phyloP scores from a whole-genome alignment of 2,329 filamentous ascomycete species.

The Penicillium sp. region DNA sequence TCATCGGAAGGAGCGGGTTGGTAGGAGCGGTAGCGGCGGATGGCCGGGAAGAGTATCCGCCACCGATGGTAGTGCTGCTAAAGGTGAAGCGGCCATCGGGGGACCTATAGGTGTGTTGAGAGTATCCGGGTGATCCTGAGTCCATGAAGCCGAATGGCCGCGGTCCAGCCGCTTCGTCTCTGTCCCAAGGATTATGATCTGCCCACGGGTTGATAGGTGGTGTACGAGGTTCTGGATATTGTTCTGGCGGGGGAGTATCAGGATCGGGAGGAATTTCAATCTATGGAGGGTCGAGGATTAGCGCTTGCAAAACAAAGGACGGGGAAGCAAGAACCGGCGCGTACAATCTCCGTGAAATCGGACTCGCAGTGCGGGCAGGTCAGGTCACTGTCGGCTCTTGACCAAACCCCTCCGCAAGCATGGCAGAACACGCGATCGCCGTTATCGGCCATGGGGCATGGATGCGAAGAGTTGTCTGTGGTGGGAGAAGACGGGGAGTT shows the following conservation, averaged over 20 bases:
- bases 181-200: constrained; percentile 49
- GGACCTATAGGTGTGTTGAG: constrained; percentile 44
- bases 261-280: constrained; percentile 32
- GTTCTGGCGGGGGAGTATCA: constrained; percentile 27
- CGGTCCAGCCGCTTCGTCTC: constrained; percentile 47
- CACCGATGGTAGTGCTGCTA: constrained; percentile 33
- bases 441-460: constrained; percentile 33
- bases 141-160: constrained; percentile 2
- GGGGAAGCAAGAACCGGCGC: constrained; percentile 32
- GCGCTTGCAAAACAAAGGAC: background rate
- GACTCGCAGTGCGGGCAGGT: constrained; percentile 73
- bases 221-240: constrained; percentile 16
- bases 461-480: background rate
- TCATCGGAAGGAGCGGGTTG: constrained; percentile 28
- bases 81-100: constrained; percentile 47
- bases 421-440: constrained; percentile 82
- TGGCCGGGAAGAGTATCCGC: constrained; percentile 18
- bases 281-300: constrained; percentile 18
- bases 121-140: constrained; percentile 26
- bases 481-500: constrained; percentile 1
- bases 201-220: constrained; percentile 34
- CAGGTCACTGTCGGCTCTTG: constrained; percentile 65
- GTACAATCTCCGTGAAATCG: constrained; percentile 83
- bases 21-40: constrained; percentile 10
- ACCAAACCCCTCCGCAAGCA: constrained; percentile 77